Evolutionary conservation across 2,329 filamentous ascomycete species (phyloP).

Genomic region (Samsoniella hepiali): DNA sequence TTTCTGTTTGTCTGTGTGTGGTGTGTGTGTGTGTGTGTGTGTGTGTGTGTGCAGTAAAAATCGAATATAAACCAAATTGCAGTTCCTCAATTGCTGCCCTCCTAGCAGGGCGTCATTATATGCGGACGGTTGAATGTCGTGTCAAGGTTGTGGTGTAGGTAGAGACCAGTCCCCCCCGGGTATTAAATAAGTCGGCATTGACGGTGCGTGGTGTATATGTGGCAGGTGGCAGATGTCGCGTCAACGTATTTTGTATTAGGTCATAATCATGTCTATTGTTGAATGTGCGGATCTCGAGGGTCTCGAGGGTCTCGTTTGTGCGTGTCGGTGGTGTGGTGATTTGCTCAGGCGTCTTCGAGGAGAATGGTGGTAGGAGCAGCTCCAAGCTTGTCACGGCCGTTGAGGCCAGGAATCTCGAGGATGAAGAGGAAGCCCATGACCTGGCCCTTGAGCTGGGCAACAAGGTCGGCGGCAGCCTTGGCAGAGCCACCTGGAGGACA

Average conservation of each 20-base stretch:
- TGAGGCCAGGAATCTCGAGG: constrained; percentile 89
- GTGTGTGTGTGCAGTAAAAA: neutral
- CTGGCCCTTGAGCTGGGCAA: constrained; percentile 80
- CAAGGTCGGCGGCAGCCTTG: constrained; percentile 79
- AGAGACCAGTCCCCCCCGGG: constrained; percentile 6
- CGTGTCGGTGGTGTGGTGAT: neutral
- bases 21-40: neutral
- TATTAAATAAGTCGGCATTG: constrained; percentile 16
- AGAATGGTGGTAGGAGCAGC: constrained; percentile 76
- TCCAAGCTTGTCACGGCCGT: constrained; percentile 85
- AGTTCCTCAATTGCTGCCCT: neutral
- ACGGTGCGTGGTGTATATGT: constrained; percentile 5
- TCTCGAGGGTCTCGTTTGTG: constrained; percentile 11
- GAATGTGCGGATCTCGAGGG: constrained; percentile 12
- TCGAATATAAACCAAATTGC: neutral
- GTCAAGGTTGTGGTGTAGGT: constrained; percentile 3
- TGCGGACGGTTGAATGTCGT: constrained; percentile 15
- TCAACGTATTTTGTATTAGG: constrained; percentile 10
- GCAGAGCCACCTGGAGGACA: constrained; percentile 75
- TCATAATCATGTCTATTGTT: constrained; percentile 16
- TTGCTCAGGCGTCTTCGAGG: constrained; percentile 52
- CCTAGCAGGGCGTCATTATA: constrained; percentile 1
- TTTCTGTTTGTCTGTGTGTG: neutral
- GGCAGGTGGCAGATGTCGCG: neutral
- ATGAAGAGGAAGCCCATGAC: constrained; percentile 91